Percentiles rank a stretch among this genome's conserved stretches.
Evolutionary conservation across 208 protist species (phyloP).

Genomic region (Acanthamoeba royreba): DNA sequence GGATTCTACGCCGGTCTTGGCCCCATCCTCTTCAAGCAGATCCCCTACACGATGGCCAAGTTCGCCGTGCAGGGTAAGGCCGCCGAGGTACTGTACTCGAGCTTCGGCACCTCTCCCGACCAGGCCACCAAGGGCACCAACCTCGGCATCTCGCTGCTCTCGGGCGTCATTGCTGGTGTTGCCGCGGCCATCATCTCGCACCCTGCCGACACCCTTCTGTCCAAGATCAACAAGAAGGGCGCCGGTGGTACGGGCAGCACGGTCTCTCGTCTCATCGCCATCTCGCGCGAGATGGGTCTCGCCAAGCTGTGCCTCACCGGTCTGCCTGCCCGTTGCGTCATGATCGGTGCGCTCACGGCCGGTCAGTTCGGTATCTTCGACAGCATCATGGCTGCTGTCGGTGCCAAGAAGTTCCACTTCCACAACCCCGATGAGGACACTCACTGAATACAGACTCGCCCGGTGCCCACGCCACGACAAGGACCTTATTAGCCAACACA

Average conservation of each 20-base stretch:
- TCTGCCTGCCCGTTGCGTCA: slow-evolving; percentile 75
- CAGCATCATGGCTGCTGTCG: slow-evolving; percentile 44
- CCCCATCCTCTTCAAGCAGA: slow-evolving; percentile 84
- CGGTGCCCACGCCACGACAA: no score
- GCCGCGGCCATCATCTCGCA: slow-evolving; percentile 83
- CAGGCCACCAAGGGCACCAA: slow-evolving; percentile 55
- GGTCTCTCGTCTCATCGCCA: slow-evolving; percentile 63
- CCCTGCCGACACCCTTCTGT: slow-evolving; percentile 86
- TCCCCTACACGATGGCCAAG: slow-evolving; percentile 89
- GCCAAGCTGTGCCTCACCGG: slow-evolving; percentile 47
- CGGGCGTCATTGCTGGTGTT: slow-evolving; percentile 82
- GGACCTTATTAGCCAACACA: no score
- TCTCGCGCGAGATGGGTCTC: slow-evolving; percentile 34
- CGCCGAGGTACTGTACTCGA: slow-evolving; percentile 75
- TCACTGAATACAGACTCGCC: no score
- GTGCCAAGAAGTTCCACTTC: slow-evolving; percentile 6
- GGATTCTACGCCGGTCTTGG: slow-evolving; percentile 80
- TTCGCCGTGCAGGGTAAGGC: slow-evolving; percentile 81
- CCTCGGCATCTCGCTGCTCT: slow-evolving; percentile 71
- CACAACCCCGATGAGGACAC: not conserved
- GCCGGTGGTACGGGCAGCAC: slow-evolving; percentile 72
- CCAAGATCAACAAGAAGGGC: slow-evolving; percentile 80
- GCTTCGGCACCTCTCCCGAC: not conserved
- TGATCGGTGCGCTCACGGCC: slow-evolving; percentile 80
- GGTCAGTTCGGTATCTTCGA: slow-evolving; percentile 86